phyloP scores from a whole-genome alignment of 805 yeast species.

The Lipomyces anomalus region DNA sequence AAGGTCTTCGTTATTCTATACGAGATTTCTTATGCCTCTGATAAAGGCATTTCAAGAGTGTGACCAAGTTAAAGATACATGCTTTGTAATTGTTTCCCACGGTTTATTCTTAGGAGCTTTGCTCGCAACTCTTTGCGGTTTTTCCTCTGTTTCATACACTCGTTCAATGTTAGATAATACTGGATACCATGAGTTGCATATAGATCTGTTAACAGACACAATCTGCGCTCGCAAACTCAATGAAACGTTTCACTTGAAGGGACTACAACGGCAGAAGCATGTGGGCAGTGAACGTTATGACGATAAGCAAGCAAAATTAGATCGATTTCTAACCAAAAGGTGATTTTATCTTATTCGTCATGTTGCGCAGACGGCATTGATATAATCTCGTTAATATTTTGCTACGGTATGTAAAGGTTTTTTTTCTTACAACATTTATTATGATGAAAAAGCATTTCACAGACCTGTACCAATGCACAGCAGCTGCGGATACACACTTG shows the following conservation, averaged over 20 bases:
- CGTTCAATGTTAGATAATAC: constrained; percentile 12
- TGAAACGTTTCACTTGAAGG: too few species aligned
- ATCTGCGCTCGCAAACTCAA: too few species aligned
- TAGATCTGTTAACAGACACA: constrained; percentile 7
- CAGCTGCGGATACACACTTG: constrained; percentile 21
- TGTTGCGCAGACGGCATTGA: too few species aligned
- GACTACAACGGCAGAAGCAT: too few species aligned
- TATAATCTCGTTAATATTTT: too few species aligned
- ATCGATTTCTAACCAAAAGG: too few species aligned
- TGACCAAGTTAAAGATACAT: too few species aligned
- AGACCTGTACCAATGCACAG: constrained; percentile 27
- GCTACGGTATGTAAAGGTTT: too few species aligned
- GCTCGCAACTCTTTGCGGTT: constrained; percentile 1
- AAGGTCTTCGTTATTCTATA: constrained; percentile 8
- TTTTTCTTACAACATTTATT: too few species aligned
- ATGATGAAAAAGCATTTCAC: constrained; percentile 26
- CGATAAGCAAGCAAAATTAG: too few species aligned
- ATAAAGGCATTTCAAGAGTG: background rate
- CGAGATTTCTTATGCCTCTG: background rate
- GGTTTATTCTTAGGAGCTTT: constrained; percentile 7
- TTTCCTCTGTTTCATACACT: background rate
- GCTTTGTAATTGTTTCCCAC: constrained; percentile 16
- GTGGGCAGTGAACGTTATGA: too few species aligned
- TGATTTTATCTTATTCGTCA: too few species aligned
- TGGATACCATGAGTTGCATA: constrained; percentile 9